Evolutionary conservation across 306 rosid genomes (phyloP), one percentile per base, ranked within the genome.

Genomic region (Notholithocarpus densiflorus): DNA sequence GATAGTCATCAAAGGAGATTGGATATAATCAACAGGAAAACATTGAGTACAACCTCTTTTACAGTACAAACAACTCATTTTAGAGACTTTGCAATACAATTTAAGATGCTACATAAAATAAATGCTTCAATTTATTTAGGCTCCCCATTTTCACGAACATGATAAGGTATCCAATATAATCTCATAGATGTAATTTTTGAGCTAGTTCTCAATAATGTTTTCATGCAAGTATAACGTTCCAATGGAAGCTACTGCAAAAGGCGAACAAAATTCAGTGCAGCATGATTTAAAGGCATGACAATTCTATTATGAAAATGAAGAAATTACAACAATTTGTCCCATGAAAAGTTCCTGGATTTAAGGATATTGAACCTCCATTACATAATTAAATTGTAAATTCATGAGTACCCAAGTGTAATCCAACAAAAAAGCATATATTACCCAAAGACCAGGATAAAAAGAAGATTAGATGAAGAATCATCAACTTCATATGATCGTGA

Each of bases 401-500:
- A 31, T 18, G 51, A 68, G 12, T n/a, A 68, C 40, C 45, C 70
- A 27, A 64, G 40, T 64, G 43, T 31, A 64, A 29, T 64, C 18
- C 43, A 64, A 64, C 31, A 1, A 34, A 34, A 68, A 10, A n/a
- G 72, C 51, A 32, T n/a, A 34, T 11, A 19, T 68, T 19, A 23
- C 37, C 40, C 20, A 32, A 21, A 64, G 40, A 64, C 40, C 11
- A 64, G 2, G 70, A 64, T 64, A 71, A 77, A 76, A 61, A 75
- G 18, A 71, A 73, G 17, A 40, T 60, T 27, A 24, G 24, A 66
- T 66, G 69, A 87, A 21, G 64, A 15, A n/a, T 24, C 69, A 75
- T 73, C 81, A 80, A 80, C 79, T 70, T 64, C 74, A 56, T 14
- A 60, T 69, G 53, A 48, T 12, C 17, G 0, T 48, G 53, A 10